Evolutionary conservation across 768 basidiomycete genomes (phyloP).

Genomic region (Russula sp.): DNA sequence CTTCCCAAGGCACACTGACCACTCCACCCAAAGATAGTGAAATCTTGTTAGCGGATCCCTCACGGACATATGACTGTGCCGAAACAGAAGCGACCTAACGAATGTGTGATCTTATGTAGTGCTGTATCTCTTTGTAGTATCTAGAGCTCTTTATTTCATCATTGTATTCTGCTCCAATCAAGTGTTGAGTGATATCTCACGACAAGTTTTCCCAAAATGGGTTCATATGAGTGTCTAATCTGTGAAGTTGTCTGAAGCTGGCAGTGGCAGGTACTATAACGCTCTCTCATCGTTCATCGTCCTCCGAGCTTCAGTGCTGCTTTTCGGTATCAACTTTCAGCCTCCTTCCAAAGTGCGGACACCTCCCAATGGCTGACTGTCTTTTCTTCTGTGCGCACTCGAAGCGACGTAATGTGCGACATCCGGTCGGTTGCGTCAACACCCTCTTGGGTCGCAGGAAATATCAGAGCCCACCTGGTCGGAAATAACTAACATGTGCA

Average conservation of each 20-base stretch:
- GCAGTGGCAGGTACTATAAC: too few species aligned
- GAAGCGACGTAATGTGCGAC: slow-evolving; percentile 2
- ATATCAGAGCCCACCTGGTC: too few species aligned
- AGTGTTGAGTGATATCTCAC: neutral
- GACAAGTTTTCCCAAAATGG: neutral
- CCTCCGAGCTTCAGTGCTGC: neutral
- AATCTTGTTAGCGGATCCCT: neutral
- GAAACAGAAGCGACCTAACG: neutral
- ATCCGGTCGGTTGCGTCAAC: neutral
- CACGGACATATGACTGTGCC: neutral
- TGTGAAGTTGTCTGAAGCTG: too few species aligned
- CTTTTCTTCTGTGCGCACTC: neutral
- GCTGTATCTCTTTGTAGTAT: slow-evolving; percentile 20
- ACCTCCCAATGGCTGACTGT: neutral
- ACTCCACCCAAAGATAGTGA: neutral
- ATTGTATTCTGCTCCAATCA: neutral
- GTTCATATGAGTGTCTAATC: too few species aligned
- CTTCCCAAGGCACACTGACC: neutral
- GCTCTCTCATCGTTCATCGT: neutral
- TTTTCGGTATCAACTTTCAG: neutral
- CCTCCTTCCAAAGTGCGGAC: neutral
- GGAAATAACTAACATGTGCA: too few species aligned
- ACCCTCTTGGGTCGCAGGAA: neutral
- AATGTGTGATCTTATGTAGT: neutral
- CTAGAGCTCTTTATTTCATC: slow-evolving; percentile 13